Evolutionary conservation across 441 rosid species (phyloP).

Genomic region (Pelargonium fulgidum): DNA sequence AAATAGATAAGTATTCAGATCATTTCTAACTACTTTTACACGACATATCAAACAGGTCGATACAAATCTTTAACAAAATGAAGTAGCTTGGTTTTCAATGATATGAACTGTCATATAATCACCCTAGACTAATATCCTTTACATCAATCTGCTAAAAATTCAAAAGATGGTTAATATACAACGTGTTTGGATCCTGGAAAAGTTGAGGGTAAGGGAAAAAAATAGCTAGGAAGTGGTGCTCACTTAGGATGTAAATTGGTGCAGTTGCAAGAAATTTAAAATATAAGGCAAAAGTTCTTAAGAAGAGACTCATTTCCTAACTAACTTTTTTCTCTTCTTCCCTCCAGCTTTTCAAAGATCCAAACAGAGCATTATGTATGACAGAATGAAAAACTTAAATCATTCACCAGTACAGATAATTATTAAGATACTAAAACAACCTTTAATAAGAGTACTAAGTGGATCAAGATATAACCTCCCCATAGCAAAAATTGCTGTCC

Average conservation of each 20-base stretch:
- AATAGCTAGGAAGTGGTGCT: not conserved
- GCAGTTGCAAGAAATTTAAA: not conserved
- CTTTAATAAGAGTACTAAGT: conserved; percentile 27
- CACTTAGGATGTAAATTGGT: not conserved
- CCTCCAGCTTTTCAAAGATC: not conserved
- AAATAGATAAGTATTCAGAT: not conserved
- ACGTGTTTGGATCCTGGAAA: not conserved
- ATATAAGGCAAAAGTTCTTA: not conserved
- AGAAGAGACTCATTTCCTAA: not conserved
- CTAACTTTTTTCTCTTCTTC: not conserved
- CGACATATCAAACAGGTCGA: not conserved
- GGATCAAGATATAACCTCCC: conserved; percentile 63
- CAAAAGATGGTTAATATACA: not conserved
- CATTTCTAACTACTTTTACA: not conserved
- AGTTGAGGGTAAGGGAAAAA: not conserved
- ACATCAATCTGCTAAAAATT: no score
- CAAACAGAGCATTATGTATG: not conserved
- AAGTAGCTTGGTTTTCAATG: not conserved
- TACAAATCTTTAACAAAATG: not conserved
- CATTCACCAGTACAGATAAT: conserved; percentile 1
- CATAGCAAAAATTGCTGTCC: conserved; percentile 96
- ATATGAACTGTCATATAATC: not conserved
- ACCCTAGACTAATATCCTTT: not conserved
- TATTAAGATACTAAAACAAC: conserved; percentile 21
- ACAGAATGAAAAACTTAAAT: conserved; percentile 7